Percentiles rank a stretch among this genome's conserved stretches.
phyloP scores from a whole-genome alignment of 148 eudicot genomes.

The Vaccinium macrocarpon region DNA sequence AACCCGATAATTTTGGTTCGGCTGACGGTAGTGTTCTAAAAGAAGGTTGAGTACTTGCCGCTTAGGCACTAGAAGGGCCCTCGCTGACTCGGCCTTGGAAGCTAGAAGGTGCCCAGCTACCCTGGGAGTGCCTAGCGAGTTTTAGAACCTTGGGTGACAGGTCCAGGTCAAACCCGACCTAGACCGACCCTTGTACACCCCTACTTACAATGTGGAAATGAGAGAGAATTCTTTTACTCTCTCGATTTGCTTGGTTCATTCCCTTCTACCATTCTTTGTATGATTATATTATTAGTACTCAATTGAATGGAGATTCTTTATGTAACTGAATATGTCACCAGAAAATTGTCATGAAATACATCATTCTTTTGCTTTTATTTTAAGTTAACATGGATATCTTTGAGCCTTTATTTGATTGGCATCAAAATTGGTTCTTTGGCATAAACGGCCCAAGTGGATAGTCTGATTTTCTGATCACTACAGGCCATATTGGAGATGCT shows the following conservation, averaged over 20 bases:
- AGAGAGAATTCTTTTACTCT: slow-evolving; percentile 9
- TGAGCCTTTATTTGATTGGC: slow-evolving; percentile 11
- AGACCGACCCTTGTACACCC: no score
- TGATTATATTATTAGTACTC: neutral
- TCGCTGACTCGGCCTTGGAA: no score
- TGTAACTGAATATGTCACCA: neutral
- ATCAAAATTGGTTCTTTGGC: neutral
- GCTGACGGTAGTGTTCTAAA: no score
- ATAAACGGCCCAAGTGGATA: slow-evolving; percentile 8
- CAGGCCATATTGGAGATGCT: slow-evolving; percentile 99
- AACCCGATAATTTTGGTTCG: no score
- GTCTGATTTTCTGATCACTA: slow-evolving; percentile 16
- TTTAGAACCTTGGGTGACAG: no score
- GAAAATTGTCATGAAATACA: neutral
- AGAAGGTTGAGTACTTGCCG: no score
- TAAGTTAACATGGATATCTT: neutral
- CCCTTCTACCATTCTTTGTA: neutral
- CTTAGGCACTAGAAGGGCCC: no score
- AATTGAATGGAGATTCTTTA: neutral
- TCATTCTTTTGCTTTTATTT: neutral
- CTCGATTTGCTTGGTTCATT: neutral
- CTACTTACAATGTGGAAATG: neutral
- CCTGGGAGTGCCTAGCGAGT: no score
- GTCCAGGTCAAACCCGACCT: no score
- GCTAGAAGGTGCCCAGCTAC: no score